Evolutionary conservation across 192 early-diverging fungal species (phyloP).

Genomic region (Umbelopsis ramanniana): DNA sequence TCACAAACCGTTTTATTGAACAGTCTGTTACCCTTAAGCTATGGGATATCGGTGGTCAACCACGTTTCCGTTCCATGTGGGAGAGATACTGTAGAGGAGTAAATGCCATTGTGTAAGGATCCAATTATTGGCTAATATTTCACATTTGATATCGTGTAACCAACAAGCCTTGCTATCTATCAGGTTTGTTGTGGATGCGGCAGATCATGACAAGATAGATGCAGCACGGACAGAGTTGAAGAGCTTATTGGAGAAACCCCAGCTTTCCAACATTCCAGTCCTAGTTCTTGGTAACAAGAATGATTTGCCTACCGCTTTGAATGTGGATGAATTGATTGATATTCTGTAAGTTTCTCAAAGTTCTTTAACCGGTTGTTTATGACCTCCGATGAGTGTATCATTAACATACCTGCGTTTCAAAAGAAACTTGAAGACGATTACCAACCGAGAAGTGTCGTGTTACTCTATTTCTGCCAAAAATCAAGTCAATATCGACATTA

Average conservation of each 20-base stretch:
- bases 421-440: conserved; percentile 86
- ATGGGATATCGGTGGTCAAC: conserved; percentile 99
- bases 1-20: neutral
- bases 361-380: neutral
- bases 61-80: conserved; percentile 98
- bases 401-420: conserved; percentile 17
- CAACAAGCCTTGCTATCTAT: conserved; percentile 16
- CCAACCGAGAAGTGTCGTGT: conserved; percentile 93
- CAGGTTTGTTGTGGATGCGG: conserved; percentile 96
- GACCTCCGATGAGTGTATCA: neutral
- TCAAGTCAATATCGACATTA: conserved; percentile 96
- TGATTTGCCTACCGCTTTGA: conserved; percentile 87
- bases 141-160: conserved; percentile 9
- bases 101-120: conserved; percentile 92
- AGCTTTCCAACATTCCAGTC: conserved; percentile 92
- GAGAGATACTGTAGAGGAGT: conserved; percentile 88
- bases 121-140: conserved; percentile 15
- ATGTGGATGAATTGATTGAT: conserved; percentile 90
- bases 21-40: conserved; percentile 90
- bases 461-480: conserved; percentile 99
- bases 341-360: conserved; percentile 67
- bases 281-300: conserved; percentile 99
- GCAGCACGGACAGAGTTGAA: conserved; percentile 92
- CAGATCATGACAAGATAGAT: conserved; percentile 92
- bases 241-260: conserved; percentile 90